Evolutionary conservation across 352 stramenopile species (phyloP).

Genomic region (Phytopythium ostracodes): DNA sequence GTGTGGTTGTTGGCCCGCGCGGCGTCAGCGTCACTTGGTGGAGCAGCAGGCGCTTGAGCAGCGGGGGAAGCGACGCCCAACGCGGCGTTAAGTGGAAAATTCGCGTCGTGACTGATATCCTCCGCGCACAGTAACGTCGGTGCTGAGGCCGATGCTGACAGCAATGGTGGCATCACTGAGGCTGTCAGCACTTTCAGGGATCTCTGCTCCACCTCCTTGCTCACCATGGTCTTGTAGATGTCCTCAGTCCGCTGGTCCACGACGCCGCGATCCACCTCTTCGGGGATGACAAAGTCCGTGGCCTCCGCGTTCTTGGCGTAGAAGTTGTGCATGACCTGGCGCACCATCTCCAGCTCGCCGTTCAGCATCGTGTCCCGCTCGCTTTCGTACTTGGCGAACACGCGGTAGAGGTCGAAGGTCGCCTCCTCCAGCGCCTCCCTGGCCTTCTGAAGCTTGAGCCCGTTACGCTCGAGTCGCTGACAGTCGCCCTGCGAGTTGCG

Average conservation of each 20-base stretch:
- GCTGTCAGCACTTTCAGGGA: slow-evolving; percentile 19
- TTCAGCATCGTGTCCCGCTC: slow-evolving; percentile 73
- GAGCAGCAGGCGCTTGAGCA: background rate
- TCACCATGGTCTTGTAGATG: slow-evolving; percentile 60
- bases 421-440: slow-evolving; percentile 37
- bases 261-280: slow-evolving; percentile 44
- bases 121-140: background rate
- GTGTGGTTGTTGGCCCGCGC: background rate
- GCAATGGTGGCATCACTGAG: background rate
- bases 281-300: slow-evolving; percentile 57
- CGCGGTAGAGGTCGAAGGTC: slow-evolving; percentile 66
- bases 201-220: slow-evolving; percentile 39
- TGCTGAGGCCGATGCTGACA: background rate
- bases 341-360: slow-evolving; percentile 76
- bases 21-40: slow-evolving; percentile 4
- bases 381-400: slow-evolving; percentile 77
- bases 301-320: slow-evolving; percentile 70
- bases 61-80: background rate
- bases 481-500: slow-evolving; percentile 11
- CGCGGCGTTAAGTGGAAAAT: background rate
- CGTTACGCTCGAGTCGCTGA: slow-evolving; percentile 51
- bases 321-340: slow-evolving; percentile 77
- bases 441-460: slow-evolving; percentile 45
- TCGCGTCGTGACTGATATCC: background rate
- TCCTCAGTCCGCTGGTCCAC: slow-evolving; percentile 48